Evolutionary conservation across 2,329 filamentous ascomycete genomes (phyloP).

Genomic region (Fusarium ramigenum): DNA sequence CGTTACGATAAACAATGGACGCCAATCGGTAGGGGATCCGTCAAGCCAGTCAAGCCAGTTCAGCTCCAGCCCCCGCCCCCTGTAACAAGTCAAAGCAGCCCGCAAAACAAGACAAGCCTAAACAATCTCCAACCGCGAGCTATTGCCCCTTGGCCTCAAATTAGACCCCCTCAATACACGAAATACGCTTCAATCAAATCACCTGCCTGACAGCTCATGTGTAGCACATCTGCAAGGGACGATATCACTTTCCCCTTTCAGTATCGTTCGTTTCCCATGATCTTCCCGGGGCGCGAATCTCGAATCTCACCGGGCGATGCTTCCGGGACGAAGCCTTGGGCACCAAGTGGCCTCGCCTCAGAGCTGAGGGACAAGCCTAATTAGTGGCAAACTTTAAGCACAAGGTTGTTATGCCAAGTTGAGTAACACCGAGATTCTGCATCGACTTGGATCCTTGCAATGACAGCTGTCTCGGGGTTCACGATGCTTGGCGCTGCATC

Average conservation of each 20-base stretch:
- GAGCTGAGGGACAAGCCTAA: background rate
- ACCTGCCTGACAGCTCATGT: background rate
- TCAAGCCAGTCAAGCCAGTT: background rate
- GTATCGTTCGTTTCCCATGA: background rate
- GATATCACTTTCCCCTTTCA: background rate
- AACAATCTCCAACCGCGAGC: background rate
- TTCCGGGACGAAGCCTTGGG: background rate
- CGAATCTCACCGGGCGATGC: background rate
- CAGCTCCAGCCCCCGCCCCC: background rate
- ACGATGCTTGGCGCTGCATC: background rate
- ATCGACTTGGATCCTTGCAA: background rate
- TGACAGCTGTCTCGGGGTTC: background rate
- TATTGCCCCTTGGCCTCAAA: background rate
- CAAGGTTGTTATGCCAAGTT: background rate
- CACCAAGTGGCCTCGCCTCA: background rate
- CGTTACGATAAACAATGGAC: background rate
- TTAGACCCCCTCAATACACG: background rate
- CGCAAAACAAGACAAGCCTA: background rate
- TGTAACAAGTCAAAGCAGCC: background rate
- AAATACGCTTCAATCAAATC: background rate
- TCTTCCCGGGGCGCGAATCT: background rate
- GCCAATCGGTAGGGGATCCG: background rate
- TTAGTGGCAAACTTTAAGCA: background rate
- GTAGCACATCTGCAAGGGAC: background rate
- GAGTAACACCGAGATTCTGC: background rate